Conservation (phyloP, 371 early-diverging fungal genomes). For the Chytridiales sp. region DNA sequence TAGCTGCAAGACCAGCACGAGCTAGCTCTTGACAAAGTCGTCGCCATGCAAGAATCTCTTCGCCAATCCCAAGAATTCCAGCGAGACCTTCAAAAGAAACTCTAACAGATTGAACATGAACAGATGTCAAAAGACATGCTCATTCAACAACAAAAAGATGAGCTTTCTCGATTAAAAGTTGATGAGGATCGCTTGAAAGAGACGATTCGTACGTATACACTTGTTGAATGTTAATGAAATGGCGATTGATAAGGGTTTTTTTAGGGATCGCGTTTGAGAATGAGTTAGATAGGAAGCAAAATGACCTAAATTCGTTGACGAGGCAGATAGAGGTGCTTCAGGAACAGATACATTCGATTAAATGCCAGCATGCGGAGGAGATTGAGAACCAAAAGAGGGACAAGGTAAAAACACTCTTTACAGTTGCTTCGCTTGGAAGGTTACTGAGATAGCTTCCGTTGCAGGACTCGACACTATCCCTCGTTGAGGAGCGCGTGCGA, state of each 20-base stretch:
- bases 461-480: slow-evolving; percentile 42
- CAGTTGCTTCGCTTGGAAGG: background rate
- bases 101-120: slow-evolving; percentile 38
- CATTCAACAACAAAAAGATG: slow-evolving; percentile 37
- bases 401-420: slow-evolving; percentile 27
- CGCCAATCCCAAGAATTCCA: slow-evolving; percentile 23
- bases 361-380: slow-evolving; percentile 17
- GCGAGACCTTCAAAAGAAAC: slow-evolving; percentile 37
- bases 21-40: slow-evolving; percentile 39
- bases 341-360: slow-evolving; percentile 6
- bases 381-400: slow-evolving; percentile 33
- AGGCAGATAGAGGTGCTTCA: slow-evolving; percentile 16
- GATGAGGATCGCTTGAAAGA: slow-evolving; percentile 38
- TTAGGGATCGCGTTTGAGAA: slow-evolving; percentile 38
- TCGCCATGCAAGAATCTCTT: slow-evolving; percentile 26
- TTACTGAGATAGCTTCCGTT: background rate
- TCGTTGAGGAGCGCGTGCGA: slow-evolving; percentile 43
- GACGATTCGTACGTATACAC: slow-evolving; percentile 38
- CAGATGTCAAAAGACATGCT: slow-evolving; percentile 27
- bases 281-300: slow-evolving; percentile 27
- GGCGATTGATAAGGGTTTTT: background rate
- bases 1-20: slow-evolving; percentile 46
- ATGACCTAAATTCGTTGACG: background rate
- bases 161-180: slow-evolving; percentile 39
- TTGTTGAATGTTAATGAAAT: background rate